Base-by-base conservation (phyloP, 163 green algal species). In the Scenedesmus sp. region DNA sequence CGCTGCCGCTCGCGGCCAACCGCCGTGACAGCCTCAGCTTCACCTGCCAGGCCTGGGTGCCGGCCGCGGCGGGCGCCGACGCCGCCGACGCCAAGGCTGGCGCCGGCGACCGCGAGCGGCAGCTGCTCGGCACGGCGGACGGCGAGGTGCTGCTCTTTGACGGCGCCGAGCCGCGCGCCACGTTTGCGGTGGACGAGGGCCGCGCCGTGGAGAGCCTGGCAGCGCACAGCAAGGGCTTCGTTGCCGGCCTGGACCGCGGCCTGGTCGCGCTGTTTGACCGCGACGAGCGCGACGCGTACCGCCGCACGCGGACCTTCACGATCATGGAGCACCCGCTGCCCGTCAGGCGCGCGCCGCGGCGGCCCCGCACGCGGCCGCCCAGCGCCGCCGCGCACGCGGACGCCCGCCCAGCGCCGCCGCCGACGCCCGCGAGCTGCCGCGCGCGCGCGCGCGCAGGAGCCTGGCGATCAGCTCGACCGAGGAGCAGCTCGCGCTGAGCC, bases 101-200 rank as follows among this genome's bases (percentile, higher is more conserved):
- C 64, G 73, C 70, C 60, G 87, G 86, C 29, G 84, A 90, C 47
- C 83, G 86, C 26, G 92, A 96, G 77, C 81, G 90, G 56, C 78
- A 95, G 58, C 84, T 97, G 54, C 54, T 96, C 63, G 92, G 92
- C 20, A 96, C 88, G 31, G 85, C 86, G 2, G 84, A 82, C 22
- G 94, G 94, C 0, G 93, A 98, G 74, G 29, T 97, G 50, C 84
- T 97, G 51, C 73, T 97, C 29, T 64, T 97, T 17, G 89, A 94
- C 60, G 84, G 84, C 63, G 84, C 77, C 0, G 84, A 89, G 28
- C 53, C 71, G 22, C 57, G 48, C 13, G 81, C 72, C 10, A 71
- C 71, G 4, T 89, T 91, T 56, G 74, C 62, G 9, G 78, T 72
- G 22, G 87, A 89, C 54, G 86, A 86, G 47, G 84, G 87, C 34